Evolutionary conservation across 345 rosid species (phyloP), one percentile per base, ranked within the genome.

Genomic region (Nasturtium officinale): DNA sequence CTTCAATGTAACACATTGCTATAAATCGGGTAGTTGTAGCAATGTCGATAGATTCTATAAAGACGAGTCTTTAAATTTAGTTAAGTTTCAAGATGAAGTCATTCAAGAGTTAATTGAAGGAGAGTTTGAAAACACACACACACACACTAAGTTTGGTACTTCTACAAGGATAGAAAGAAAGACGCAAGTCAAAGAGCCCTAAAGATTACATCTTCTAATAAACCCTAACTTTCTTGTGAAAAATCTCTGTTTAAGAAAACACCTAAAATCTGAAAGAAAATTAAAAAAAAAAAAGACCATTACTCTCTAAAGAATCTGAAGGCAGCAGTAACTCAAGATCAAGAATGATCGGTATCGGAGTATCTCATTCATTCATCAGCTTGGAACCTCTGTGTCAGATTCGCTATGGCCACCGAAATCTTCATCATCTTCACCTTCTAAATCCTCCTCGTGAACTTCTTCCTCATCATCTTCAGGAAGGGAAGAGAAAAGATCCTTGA

Each of bases 371-470:
- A 58, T 35, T 47, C 61, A 77, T 86, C 80, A 84, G 73, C 72
- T 75, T 45, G 92, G 86, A 54, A 80, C 81, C 63, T 85, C 84
- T 3, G 82, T 77, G 75, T 85, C 86, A 10, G 87, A 84, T 58
- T 69, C 81, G 76, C 86, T 83, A 38, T 68, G 81, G 67, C 75
- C 92, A 47, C 63, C 82, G 0, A 87, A 87, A n/a, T 82, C 93
- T 50, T 80, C 88, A 37, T 76, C 71, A 18, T 76, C 79, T 46
- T 76, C 79, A 35, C 71, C 80, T 54, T 69, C 79, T 67, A 67
- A 45, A 61, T 69, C 65, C 13, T 53, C 74, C 1, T 76, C 79
- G 30, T 38, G 43, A 11, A 33, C 75, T 2, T 66, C 73, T 8
- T 74, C 77, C 0, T 61, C 71, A 9, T 76, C 59, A 5, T 70